Conservation (phyloP, 208 protist genomes). For the Leishmania mexicana region DNA sequence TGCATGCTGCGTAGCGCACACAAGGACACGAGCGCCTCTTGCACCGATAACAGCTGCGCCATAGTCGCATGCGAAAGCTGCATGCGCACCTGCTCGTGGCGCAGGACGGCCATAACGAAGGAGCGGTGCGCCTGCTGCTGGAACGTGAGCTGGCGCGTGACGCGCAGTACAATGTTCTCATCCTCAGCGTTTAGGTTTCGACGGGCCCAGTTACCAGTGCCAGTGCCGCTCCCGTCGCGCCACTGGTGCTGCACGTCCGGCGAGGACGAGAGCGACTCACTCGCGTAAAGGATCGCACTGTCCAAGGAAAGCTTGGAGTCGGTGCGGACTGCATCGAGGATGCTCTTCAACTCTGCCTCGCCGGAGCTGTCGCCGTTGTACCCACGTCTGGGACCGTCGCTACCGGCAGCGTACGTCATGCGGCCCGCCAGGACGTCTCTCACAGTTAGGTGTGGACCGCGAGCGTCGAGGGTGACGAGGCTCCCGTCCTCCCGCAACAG, state of each 20-base stretch:
- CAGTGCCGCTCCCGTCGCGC: background rate
- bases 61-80: conserved; percentile 49
- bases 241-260: no score
- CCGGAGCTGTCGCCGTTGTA: conserved; percentile 23
- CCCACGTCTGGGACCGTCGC: background rate
- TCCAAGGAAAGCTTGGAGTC: conserved; percentile 65
- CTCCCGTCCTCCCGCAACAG: conserved; percentile 44
- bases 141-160: conserved; percentile 61
- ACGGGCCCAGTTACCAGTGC: conserved; percentile 70
- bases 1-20: conserved; percentile 72
- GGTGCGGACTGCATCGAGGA: conserved; percentile 44
- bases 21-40: conserved; percentile 70
- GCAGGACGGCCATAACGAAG: conserved; percentile 69
- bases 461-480: conserved; percentile 58
- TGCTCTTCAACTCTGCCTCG: conserved; percentile 20
- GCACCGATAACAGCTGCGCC: conserved; percentile 66
- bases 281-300: conserved; percentile 50
- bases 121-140: conserved; percentile 75
- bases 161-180: conserved; percentile 71
- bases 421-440: conserved; percentile 19
- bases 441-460: conserved; percentile 49
- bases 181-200: conserved; percentile 72
- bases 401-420: conserved; percentile 1
- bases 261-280: conserved; percentile 17
- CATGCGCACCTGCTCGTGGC: conserved; percentile 34